Evolutionary conservation across 139 green algal genomes (phyloP).

Genomic region (Chlamydomonas eustigma): DNA sequence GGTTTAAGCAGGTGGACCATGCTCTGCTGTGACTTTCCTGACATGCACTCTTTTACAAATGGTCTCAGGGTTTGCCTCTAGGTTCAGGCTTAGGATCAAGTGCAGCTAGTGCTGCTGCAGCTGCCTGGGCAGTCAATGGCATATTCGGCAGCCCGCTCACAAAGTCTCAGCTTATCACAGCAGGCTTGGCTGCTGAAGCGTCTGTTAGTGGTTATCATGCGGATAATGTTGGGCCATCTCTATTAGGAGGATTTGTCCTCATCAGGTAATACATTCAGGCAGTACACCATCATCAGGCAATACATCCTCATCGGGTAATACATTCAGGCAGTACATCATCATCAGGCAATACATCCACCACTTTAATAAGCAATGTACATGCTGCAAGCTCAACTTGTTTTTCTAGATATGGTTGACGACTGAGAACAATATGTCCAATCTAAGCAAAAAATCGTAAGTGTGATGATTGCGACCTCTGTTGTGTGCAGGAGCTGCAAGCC

Average conservation of each 20-base stretch:
- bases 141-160: slow-evolving; percentile 83
- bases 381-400: too few species aligned
- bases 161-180: slow-evolving; percentile 69
- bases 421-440: too few species aligned
- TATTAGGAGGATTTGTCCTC: slow-evolving; percentile 93
- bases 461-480: too few species aligned
- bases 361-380: slow-evolving; percentile 6
- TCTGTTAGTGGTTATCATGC: slow-evolving; percentile 93
- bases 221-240: slow-evolving; percentile 90
- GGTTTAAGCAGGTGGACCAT: too few species aligned
- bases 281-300: neutral
- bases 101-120: slow-evolving; percentile 86
- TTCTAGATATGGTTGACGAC: too few species aligned
- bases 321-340: neutral
- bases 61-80: slow-evolving; percentile 85
- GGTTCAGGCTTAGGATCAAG: slow-evolving; percentile 87
- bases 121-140: slow-evolving; percentile 81
- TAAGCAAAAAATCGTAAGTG: too few species aligned
- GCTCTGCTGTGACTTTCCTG: too few species aligned
- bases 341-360: slow-evolving; percentile 70
- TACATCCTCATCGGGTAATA: slow-evolving; percentile 86
- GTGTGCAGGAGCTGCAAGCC: slow-evolving; percentile 35
- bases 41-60: too few species aligned
- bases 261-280: slow-evolving; percentile 66
- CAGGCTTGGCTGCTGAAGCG: slow-evolving; percentile 82